These are phyloP conservation scores for Quercus tomentella DNA, from an alignment of 331 rosid genomes.

Conservation along the genomic window DNA sequence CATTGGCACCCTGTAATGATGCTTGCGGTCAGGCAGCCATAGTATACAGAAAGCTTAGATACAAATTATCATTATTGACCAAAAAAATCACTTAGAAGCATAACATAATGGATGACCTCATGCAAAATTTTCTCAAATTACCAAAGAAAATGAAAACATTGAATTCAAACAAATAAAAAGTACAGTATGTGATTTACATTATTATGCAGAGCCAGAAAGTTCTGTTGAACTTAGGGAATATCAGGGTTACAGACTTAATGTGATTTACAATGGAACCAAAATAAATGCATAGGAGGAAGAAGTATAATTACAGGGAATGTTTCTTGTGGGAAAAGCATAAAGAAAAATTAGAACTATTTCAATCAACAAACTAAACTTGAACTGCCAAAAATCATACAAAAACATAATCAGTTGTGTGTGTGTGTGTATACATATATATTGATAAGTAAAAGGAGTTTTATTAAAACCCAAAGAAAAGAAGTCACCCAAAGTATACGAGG, in stretches of 20 bases:
- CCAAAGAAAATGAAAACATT: not conserved
- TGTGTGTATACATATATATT: too few relatives aligned
- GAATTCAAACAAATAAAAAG: not conserved
- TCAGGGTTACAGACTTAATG: not conserved
- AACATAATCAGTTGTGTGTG: not conserved
- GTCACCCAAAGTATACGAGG: too few relatives aligned
- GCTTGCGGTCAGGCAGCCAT: not conserved
- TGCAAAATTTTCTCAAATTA: not conserved
- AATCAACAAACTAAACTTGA: not conserved
- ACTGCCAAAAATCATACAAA: not conserved
- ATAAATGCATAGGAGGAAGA: not conserved
- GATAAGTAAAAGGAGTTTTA: not conserved
- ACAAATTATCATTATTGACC: not conserved
- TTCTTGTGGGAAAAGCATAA: not conserved
- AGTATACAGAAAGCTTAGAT: not conserved
- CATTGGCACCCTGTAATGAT: constrained; percentile 47
- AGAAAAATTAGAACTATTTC: not conserved
- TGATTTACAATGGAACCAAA: not conserved
- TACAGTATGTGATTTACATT: not conserved
- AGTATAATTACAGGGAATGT: not conserved
- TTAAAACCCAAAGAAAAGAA: too few relatives aligned
- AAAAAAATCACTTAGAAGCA: not conserved
- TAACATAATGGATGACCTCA: not conserved
- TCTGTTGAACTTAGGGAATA: not conserved
- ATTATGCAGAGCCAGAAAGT: not conserved